Percentiles rank a stretch among this genome's conserved stretches.
phyloP scores from a whole-genome alignment of 129 eudicot species.

The Helianthus annuus region HanXRQr2.0-SUNRISE NC_035446.2:166537667-166538166 shows the following conservation, averaged over 20 bases:
- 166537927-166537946: neutral
- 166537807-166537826: no score
- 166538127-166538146: slow-evolving; percentile 18
- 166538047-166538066: slow-evolving; percentile 16
- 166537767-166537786: no score
- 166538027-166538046: slow-evolving; percentile 10
- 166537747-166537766: no score
- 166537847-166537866: neutral
- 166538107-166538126: slow-evolving; percentile 17
- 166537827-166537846: neutral
- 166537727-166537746: no score
- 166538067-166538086: slow-evolving; percentile 7
- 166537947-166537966: neutral
- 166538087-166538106: neutral
- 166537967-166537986: neutral
- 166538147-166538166: slow-evolving; percentile 5
- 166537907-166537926: slow-evolving; percentile 11
- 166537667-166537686: no score
- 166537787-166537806: no score
- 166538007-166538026: slow-evolving; percentile 20
- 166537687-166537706: no score
- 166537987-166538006: slow-evolving; percentile 11
- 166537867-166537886: neutral
- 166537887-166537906: neutral
- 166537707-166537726: no score